phyloP scores from a whole-genome alignment of 2,329 filamentous ascomycete species.

The Colletotrichum sublineola region DNA sequence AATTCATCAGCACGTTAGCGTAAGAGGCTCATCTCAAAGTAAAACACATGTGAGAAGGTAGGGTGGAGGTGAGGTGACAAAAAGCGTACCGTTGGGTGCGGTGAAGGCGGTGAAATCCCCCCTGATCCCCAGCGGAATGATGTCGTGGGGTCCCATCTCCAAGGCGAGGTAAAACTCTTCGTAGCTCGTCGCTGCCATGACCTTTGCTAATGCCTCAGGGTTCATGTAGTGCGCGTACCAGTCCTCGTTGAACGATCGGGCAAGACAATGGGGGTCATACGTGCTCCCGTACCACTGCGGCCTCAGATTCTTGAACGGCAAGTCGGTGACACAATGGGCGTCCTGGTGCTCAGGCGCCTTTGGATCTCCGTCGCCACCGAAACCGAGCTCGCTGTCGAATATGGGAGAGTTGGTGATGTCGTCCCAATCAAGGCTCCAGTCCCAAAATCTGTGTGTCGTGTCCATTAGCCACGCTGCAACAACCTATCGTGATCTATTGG shows the following conservation, averaged over 20 bases:
- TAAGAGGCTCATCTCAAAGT: neutral
- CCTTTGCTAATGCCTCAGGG: slow-evolving; percentile 30
- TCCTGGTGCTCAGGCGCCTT: neutral
- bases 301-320: slow-evolving; percentile 7
- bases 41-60: neutral
- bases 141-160: slow-evolving; percentile 39
- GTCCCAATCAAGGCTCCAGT: slow-evolving; percentile 44
- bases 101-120: slow-evolving; percentile 40
- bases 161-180: slow-evolving; percentile 39
- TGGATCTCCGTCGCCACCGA: slow-evolving; percentile 40
- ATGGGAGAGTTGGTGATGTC: slow-evolving; percentile 41
- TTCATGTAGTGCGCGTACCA: slow-evolving; percentile 33
- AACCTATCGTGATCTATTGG: neutral
- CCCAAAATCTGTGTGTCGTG: slow-evolving; percentile 25
- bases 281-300: slow-evolving; percentile 34
- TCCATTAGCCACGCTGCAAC: neutral
- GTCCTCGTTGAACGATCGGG: slow-evolving; percentile 35
- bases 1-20: neutral
- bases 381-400: slow-evolving; percentile 38
- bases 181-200: slow-evolving; percentile 31
- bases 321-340: neutral
- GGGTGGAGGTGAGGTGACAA: neutral
- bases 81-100: slow-evolving; percentile 9
- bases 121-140: slow-evolving; percentile 36
- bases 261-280: slow-evolving; percentile 43